These are phyloP conservation scores for Chalaropsis ovoidea DNA, from an alignment of 2,329 filamentous ascomycete genomes.

Conservation along the genomic window DNA sequence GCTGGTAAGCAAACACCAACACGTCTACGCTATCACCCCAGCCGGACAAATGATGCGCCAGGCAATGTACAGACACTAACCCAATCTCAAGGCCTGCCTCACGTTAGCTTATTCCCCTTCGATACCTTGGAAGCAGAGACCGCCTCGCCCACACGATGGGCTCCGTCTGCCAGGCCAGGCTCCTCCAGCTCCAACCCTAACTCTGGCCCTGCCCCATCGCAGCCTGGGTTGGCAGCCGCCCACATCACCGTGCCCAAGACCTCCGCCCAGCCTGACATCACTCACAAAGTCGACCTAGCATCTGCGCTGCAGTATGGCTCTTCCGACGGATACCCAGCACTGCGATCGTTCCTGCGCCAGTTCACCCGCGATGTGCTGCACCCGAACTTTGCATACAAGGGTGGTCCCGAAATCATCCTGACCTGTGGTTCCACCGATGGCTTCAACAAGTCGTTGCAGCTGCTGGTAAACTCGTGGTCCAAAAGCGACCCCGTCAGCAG, in stretches of 20 bases:
- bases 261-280: conserved; percentile 45
- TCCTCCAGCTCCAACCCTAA: conserved; percentile 10
- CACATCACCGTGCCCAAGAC: conserved; percentile 65
- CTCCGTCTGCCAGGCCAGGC: conserved; percentile 38
- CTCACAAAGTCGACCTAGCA: conserved; percentile 66
- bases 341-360: conserved; percentile 67
- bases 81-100: conserved; percentile 56
- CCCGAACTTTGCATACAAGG: conserved; percentile 67
- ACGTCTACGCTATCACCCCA: neutral
- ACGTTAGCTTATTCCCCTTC: conserved; percentile 75
- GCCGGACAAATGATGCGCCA: neutral
- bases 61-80: neutral
- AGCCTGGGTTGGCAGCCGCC: conserved; percentile 30
- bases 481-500: conserved; percentile 56
- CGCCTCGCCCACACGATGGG: conserved; percentile 64
- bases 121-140: conserved; percentile 79
- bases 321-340: conserved; percentile 69
- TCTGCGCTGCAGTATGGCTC: conserved; percentile 80
- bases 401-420: conserved; percentile 65
- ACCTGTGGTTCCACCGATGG: conserved; percentile 81
- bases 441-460: conserved; percentile 64
- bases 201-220: conserved; percentile 26
- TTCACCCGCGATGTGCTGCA: conserved; percentile 69
- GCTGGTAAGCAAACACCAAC: conserved; percentile 42
- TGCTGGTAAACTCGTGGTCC: conserved; percentile 64